Base-by-base conservation (phyloP, 805 yeast genomes). In the Kodamaea jinghongensis region DNA sequence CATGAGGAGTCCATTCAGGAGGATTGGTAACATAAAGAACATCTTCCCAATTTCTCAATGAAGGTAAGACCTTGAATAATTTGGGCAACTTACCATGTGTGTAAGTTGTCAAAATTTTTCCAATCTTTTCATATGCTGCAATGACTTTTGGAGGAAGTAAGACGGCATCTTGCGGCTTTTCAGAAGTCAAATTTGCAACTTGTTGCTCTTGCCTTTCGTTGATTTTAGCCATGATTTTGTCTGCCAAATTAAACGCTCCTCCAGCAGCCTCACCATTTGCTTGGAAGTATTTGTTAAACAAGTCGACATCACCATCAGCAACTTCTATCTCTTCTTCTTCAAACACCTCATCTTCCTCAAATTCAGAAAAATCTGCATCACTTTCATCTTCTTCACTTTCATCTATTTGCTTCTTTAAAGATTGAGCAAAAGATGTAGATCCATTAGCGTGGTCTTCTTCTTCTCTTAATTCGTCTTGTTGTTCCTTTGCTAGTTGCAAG, bases 41-140 rank as follows among this genome's bases (percentile, higher is more conserved):
- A 60, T 91, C 98, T 60, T 89, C 89, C 99, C 99, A 93, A 65
- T 91, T 91, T 51, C 77, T 83, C 49, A 93, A 74, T 3, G 95
- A 77, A 26, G 99, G 99, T 41, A 95, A 76, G 36, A 93, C 95
- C 59, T 93, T 93, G 72, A 93, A 93, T 25, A 95, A 76, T 55
- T 91, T 90, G n/a, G 99, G 99, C 38, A 93, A 73, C 63, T 90
- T 90, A 36, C 99, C 99, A 55, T 93, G 96, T 28, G 90, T 84
- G 79, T 95, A 93, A 4, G 95, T 80, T 14, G 88, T 75, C 44
- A 93, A 71, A 38, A 91, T 81, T 50, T 81, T 81, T 6, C 98
- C 98, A 33, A 93, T 91, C 56, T 87, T 87, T 34, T 87, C 83
- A 60, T 91, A 93, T 1, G 96, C 98, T 48, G 86, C 89, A 54